Evolutionary conservation across 108 stramenopile genomes (phyloP), one percentile per base, ranked within the genome.

Genomic region (Nitzschia sp.): DNA sequence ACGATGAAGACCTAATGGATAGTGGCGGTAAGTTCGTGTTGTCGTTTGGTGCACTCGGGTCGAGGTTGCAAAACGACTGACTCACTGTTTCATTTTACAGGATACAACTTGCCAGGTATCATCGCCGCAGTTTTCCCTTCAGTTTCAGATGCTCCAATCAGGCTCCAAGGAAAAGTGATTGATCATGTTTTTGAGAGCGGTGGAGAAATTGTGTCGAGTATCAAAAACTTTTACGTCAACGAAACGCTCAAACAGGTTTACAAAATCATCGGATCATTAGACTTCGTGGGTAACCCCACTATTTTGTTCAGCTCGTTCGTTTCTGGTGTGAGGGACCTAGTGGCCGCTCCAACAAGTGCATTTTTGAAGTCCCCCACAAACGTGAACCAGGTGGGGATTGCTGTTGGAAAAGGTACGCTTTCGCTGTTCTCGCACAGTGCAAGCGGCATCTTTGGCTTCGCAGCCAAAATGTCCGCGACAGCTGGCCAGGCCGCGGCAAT

Each of bases 251-350:
- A 80, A 58, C 97, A 98, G 76, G 80, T 98, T 36, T 96, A 97
- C 74, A 96, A 95, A 63, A 93, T 98, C 47, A 81, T 97, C 13
- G 97, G 96, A 8, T 94, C 94, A 13, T 65, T 97, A 23, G 97
- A 98, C 69, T 90, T 98, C 68, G 85, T 98, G 57, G 96, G 97
- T 0, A 97, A 97, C 55, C 97, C 97, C 1, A 85, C 91, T 3
- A 94, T 92, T 60, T 69, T 96, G 3, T 64, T 96, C 45, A 96
- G 77, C 32, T 89, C 86, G 6, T 80, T 98, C 48, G 75, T 87
- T 19, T 86, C 91, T 53, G 97, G 97, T 11, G 89, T 97, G 22
- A 79, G 86, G 28, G 97, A 98, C 66, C 95, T 98, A 28, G 86
- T 98, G 34, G 79, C 93, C 58, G 86, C 91, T 54, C 97, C 97